Conservation (phyloP, 495 filamentous ascomycete genomes). For the Lophiotrema nucula region DNA sequence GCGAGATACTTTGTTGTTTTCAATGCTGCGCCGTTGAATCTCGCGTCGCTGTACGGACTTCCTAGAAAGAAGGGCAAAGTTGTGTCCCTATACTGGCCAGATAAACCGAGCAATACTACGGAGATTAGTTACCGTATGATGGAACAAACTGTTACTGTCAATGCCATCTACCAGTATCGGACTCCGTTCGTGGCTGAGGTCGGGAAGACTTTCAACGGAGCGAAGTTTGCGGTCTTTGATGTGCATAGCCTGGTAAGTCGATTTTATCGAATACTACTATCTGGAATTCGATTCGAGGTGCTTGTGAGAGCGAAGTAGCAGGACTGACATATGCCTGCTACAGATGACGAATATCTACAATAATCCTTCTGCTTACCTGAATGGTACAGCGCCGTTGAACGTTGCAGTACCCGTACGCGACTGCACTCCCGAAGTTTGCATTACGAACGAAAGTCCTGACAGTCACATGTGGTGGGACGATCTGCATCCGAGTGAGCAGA, state of each 20-base stretch:
- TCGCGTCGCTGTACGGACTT: constrained; percentile 59
- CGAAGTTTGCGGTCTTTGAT: constrained; percentile 63
- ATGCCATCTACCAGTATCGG: constrained; percentile 61
- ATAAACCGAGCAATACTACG: constrained; percentile 62
- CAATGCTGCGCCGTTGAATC: constrained; percentile 62
- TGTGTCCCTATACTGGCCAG: constrained; percentile 56
- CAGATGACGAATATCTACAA: constrained; percentile 63
- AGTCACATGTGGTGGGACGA: constrained; percentile 60
- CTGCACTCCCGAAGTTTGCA: constrained; percentile 47
- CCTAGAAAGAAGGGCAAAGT: constrained; percentile 50
- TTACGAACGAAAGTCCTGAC: constrained; percentile 40
- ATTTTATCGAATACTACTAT: too few relatives aligned
- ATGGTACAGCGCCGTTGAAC: constrained; percentile 58
- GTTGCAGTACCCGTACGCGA: constrained; percentile 56
- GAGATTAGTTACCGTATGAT: constrained; percentile 59
- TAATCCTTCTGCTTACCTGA: constrained; percentile 58
- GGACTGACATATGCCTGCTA: too few relatives aligned
- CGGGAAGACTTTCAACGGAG: constrained; percentile 53
- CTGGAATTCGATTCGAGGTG: too few relatives aligned
- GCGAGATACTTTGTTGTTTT: constrained; percentile 68
- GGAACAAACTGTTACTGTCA: constrained; percentile 58
- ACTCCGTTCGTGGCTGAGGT: constrained; percentile 56
- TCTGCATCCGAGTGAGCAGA: constrained; percentile 65
- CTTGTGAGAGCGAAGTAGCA: too few relatives aligned
- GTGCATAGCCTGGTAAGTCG: constrained; percentile 62